phyloP scores from a whole-genome alignment of 495 filamentous ascomycete species.

The Symbiotaphrina buchneri region DNA sequence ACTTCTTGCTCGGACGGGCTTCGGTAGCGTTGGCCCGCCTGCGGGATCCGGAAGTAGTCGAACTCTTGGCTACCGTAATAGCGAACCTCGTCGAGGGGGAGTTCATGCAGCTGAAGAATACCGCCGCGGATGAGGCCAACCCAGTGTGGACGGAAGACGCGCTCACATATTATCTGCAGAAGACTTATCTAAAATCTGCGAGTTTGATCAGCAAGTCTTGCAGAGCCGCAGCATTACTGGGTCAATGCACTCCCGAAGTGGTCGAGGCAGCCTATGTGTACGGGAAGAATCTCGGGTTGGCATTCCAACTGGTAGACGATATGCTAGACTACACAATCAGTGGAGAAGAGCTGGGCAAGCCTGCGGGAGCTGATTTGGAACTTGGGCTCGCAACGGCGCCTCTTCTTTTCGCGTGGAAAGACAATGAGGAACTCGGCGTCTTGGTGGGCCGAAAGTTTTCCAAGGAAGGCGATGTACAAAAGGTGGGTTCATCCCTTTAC shows the following conservation, averaged over 20 bases:
- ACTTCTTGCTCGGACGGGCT: slow-evolving; percentile 80
- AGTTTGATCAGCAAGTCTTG: slow-evolving; percentile 91
- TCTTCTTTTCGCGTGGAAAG: slow-evolving; percentile 88
- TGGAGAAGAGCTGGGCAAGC: slow-evolving; percentile 72
- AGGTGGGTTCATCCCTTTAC: slow-evolving; percentile 24
- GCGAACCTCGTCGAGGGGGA: slow-evolving; percentile 95
- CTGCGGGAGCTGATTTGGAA: slow-evolving; percentile 82
- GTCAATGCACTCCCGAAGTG: slow-evolving; percentile 49
- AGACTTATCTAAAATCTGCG: slow-evolving; percentile 94
- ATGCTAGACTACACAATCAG: slow-evolving; percentile 90
- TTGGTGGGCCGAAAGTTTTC: slow-evolving; percentile 84
- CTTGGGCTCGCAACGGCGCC: slow-evolving; percentile 91
- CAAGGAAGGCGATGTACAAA: slow-evolving; percentile 59
- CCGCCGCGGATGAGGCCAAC: slow-evolving; percentile 59
- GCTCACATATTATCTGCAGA: slow-evolving; percentile 87
- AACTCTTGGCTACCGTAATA: slow-evolving; percentile 87
- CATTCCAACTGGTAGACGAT: slow-evolving; percentile 97
- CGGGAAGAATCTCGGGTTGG: slow-evolving; percentile 77
- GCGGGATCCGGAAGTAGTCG: slow-evolving; percentile 79
- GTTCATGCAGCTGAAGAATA: slow-evolving; percentile 99
- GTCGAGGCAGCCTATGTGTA: slow-evolving; percentile 83
- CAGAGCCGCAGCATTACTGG: slow-evolving; percentile 69
- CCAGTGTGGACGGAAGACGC: slow-evolving; percentile 71
- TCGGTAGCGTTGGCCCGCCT: slow-evolving; percentile 84
- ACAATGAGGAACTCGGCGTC: slow-evolving; percentile 59